A percentile compares a stretch with the other conserved stretches of the same genome.
These are phyloP conservation scores for Phialophora chinensis DNA, from an alignment of 2,329 filamentous ascomycete species.

Conservation along the genomic window DNA sequence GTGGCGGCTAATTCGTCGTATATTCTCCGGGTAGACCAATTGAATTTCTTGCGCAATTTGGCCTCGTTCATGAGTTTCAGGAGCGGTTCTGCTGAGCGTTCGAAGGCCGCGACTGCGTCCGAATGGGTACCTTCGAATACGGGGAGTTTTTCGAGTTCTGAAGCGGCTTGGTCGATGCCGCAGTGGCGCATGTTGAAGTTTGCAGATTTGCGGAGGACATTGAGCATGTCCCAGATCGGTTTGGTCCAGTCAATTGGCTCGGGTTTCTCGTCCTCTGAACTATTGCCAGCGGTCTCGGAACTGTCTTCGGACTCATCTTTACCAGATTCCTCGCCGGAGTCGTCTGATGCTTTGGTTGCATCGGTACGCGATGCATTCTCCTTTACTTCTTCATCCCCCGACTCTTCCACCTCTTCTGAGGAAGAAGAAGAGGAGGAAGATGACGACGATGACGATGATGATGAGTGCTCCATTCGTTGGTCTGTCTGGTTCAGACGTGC, in stretches of 20 bases:
- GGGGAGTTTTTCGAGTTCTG: constrained; percentile 36
- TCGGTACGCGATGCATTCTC: background rate
- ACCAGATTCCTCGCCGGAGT: constrained; percentile 41
- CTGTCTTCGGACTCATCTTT: constrained; percentile 37
- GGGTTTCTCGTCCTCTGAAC: constrained; percentile 23
- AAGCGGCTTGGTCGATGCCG: constrained; percentile 38
- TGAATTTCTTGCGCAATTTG: constrained; percentile 41
- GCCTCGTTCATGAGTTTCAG: constrained; percentile 40
- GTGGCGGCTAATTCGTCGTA: constrained; percentile 41
- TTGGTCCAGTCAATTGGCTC: constrained; percentile 38
- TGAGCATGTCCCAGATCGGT: constrained; percentile 39
- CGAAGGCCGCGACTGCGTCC: constrained; percentile 37
- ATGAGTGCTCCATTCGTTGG: constrained; percentile 42
- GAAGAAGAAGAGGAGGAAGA: constrained; percentile 33
- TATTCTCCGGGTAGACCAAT: constrained; percentile 40
- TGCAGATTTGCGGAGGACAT: constrained; percentile 37
- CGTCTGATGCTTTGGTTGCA: constrained; percentile 40
- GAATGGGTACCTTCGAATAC: constrained; percentile 34
- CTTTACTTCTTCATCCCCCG: constrained; percentile 5
- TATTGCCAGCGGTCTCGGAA: constrained; percentile 25
- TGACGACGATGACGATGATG: constrained; percentile 19
- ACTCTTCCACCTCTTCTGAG: constrained; percentile 20
- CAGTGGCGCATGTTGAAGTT: constrained; percentile 40
- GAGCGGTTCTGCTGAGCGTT: constrained; percentile 36
- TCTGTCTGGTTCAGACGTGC: constrained; percentile 17